Percentiles rank a stretch among this genome's conserved stretches.
phyloP scores from a whole-genome alignment of 257 asterid species.

The Gardenia jasminoides region DNA sequence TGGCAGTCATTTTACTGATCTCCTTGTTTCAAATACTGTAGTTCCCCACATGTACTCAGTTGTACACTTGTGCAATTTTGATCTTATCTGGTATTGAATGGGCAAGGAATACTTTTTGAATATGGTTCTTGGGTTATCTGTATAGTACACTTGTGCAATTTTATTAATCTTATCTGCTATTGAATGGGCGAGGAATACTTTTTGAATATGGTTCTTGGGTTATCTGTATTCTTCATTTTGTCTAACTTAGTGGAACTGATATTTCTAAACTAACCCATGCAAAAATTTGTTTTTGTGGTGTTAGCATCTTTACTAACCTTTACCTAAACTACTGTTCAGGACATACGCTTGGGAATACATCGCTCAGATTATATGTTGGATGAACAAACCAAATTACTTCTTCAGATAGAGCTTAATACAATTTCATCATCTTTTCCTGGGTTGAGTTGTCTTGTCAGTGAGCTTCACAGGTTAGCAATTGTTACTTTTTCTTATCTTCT shows the following conservation, averaged over 20 bases:
- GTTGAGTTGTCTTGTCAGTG: conserved; percentile 80
- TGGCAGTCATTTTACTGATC: background rate
- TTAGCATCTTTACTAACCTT: conserved; percentile 26
- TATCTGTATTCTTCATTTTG: background rate
- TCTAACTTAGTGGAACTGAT: background rate
- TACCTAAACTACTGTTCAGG: conserved; percentile 40
- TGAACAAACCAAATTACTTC: conserved; percentile 79
- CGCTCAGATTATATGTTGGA: conserved; percentile 99
- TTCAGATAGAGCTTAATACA: conserved; percentile 97
- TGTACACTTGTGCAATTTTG: too few relatives aligned
- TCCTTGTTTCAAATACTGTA: background rate
- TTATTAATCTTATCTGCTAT: background rate
- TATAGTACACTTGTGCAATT: too few relatives aligned
- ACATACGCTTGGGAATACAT: conserved; percentile 91
- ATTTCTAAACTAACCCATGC: background rate
- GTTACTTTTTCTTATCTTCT: conserved; percentile 11
- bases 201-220: background rate
- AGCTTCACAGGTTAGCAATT: conserved; percentile 83
- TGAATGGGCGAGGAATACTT: background rate
- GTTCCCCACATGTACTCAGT: too few relatives aligned
- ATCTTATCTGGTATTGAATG: background rate
- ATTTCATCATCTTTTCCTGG: conserved; percentile 96
- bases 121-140: background rate
- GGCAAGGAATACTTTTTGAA: background rate
- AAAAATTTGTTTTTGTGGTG: conserved; percentile 13